phyloP scores from a whole-genome alignment of 768 basidiomycete species.

The Favolaschia claudopus region DNA sequence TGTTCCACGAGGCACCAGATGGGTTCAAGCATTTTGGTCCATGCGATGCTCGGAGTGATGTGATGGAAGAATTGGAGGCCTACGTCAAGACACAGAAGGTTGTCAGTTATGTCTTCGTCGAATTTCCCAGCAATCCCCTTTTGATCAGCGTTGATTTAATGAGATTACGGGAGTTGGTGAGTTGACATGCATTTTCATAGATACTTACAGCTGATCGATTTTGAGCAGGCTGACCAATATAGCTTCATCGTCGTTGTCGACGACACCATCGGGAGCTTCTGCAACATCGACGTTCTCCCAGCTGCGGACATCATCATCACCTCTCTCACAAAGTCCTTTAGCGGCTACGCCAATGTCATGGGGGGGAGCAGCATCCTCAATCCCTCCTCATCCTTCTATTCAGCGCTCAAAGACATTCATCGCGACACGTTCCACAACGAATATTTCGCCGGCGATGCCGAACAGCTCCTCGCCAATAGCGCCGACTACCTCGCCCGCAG shows the following conservation, averaged over 20 bases:
- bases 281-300: conserved; percentile 75
- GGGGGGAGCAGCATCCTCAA: conserved; percentile 83
- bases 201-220: no score
- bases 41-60: background rate
- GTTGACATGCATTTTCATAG: no score
- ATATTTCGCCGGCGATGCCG: conserved; percentile 77
- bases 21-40: background rate
- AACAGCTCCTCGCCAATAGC: conserved; percentile 86
- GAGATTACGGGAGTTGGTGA: background rate
- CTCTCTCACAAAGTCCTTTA: conserved; percentile 80
- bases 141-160: background rate
- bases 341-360: conserved; percentile 82
- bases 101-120: background rate
- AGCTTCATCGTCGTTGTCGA: conserved; percentile 77
- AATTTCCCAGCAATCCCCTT: background rate
- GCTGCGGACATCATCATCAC: conserved; percentile 77
- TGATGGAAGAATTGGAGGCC: background rate
- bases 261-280: conserved; percentile 81
- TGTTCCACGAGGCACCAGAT: background rate
- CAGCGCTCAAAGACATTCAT: conserved; percentile 55
- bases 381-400: conserved; percentile 64
- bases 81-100: background rate
- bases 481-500: conserved; percentile 72
- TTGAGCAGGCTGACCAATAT: conserved; percentile 66
- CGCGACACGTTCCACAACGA: conserved; percentile 63